Conservation (phyloP, 352 stramenopile species). For the Globisporangium sylvaticum region DNA sequence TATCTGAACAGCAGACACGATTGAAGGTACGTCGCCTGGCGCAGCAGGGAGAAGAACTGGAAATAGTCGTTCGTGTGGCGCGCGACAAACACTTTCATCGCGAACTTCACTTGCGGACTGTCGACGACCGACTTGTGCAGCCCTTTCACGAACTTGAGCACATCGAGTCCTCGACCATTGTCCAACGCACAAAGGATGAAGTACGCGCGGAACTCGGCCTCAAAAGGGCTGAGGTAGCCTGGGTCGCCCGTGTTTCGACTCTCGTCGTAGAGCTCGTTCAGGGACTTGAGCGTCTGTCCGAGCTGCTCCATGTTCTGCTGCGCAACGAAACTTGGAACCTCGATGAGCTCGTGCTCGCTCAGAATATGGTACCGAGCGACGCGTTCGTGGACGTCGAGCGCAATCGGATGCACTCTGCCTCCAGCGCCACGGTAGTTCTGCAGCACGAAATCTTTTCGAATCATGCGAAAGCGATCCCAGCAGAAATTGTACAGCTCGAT, state of each 20-base stretch:
- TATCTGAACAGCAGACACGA: conserved; percentile 82
- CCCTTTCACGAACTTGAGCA: conserved; percentile 86
- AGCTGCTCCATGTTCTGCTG: conserved; percentile 91
- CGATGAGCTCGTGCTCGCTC: conserved; percentile 92
- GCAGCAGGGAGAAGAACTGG: conserved; percentile 77
- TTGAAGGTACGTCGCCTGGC: conserved; percentile 74
- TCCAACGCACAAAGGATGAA: conserved; percentile 85
- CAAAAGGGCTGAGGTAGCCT: conserved; percentile 70
- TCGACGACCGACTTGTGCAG: conserved; percentile 53
- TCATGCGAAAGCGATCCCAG: conserved; percentile 95
- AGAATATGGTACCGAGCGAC: conserved; percentile 95
- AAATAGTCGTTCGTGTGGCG: conserved; percentile 83
- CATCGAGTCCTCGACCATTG: conserved; percentile 76
- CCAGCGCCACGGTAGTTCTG: conserved; percentile 94
- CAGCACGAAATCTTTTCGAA: conserved; percentile 95
- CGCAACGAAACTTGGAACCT: conserved; percentile 75
- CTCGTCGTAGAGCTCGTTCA: conserved; percentile 88
- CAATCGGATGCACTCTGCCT: conserved; percentile 90
- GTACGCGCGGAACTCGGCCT: conserved; percentile 80
- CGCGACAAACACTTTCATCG: conserved; percentile 83
- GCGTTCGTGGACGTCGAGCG: conserved; percentile 91
- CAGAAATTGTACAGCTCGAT: conserved; percentile 96
- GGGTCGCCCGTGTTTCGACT: conserved; percentile 60
- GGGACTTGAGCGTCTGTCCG: conserved; percentile 81
- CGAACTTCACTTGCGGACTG: conserved; percentile 79